Evolutionary conservation across 306 rosid species (phyloP).

Genomic region (Boehmeria nivea): DNA sequence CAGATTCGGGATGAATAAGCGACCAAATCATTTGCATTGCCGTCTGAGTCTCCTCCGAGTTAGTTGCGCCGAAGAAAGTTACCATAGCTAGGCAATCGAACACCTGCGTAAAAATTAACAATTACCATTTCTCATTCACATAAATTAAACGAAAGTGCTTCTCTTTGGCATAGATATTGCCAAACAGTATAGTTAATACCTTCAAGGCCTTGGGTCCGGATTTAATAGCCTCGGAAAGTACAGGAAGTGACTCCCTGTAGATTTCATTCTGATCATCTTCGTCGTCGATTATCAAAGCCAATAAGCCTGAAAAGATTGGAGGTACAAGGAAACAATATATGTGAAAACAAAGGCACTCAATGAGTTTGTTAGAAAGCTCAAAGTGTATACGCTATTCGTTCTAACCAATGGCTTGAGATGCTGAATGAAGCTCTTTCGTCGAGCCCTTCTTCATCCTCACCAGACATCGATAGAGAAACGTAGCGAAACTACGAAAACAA

Average conservation of each 20-base stretch:
- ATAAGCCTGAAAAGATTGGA: conserved; percentile 25
- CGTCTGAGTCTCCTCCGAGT: conserved; percentile 21
- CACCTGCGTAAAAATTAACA: conserved; percentile 16
- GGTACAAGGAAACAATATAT: background rate
- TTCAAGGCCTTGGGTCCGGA: conserved; percentile 1
- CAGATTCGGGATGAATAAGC: conserved; percentile 17
- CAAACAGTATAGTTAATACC: background rate
- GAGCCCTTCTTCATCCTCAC: conserved; percentile 25
- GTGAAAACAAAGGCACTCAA: background rate
- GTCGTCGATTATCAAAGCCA: conserved; percentile 21
- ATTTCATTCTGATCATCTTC: conserved; percentile 23
- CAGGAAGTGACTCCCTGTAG: conserved; percentile 16
- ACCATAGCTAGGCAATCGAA: conserved; percentile 32
- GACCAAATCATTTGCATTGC: conserved; percentile 34
- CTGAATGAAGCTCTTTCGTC: conserved; percentile 19
- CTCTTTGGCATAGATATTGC: background rate
- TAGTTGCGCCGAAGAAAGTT: conserved; percentile 27
- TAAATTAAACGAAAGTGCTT: background rate
- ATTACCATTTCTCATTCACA: background rate
- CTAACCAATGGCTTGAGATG: conserved; percentile 25
- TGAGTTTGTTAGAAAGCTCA: background rate
- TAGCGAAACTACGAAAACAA: conserved; percentile 25
- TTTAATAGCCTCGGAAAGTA: conserved; percentile 15
- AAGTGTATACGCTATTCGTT: background rate
- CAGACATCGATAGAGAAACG: conserved; percentile 15